These are phyloP conservation scores for Epichloe scottii DNA, from an alignment of 2,329 filamentous ascomycete genomes.

Conservation along the genomic window DNA sequence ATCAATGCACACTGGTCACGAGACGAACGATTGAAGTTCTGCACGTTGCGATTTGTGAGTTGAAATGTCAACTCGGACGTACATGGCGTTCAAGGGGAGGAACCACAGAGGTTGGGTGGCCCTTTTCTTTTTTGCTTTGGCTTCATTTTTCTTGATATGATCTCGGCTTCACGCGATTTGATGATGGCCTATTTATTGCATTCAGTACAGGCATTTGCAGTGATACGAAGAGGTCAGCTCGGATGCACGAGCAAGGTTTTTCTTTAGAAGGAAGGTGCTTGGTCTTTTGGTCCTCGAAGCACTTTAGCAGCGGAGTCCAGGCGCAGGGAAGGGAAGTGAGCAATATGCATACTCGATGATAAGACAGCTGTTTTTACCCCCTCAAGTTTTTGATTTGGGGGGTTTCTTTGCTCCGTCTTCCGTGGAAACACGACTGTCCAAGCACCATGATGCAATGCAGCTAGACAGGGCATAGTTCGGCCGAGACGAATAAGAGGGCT, in stretches of 20 bases:
- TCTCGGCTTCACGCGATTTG: neutral
- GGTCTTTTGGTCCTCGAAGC: neutral
- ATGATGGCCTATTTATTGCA: neutral
- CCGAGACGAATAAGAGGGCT: neutral
- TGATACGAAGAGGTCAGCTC: neutral
- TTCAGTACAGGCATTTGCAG: neutral
- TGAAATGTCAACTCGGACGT: neutral
- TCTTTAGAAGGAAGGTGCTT: neutral
- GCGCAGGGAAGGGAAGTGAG: constrained; percentile 1
- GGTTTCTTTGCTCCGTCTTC: neutral
- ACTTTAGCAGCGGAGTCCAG: constrained; percentile 3
- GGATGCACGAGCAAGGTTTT: neutral
- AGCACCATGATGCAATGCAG: neutral
- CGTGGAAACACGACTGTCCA: neutral
- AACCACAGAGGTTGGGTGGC: neutral
- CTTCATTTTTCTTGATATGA: neutral
- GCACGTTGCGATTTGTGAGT: constrained; percentile 11
- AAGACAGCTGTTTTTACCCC: neutral
- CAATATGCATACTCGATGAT: neutral
- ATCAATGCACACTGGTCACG: constrained; percentile 27
- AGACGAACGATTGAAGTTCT: constrained; percentile 23
- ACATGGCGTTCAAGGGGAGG: neutral
- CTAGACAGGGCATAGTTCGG: neutral
- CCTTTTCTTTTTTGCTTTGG: neutral
- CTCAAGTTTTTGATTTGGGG: neutral